phyloP scores from a whole-genome alignment of 306 rosid genomes.

The Notholithocarpus densiflorus region DNA sequence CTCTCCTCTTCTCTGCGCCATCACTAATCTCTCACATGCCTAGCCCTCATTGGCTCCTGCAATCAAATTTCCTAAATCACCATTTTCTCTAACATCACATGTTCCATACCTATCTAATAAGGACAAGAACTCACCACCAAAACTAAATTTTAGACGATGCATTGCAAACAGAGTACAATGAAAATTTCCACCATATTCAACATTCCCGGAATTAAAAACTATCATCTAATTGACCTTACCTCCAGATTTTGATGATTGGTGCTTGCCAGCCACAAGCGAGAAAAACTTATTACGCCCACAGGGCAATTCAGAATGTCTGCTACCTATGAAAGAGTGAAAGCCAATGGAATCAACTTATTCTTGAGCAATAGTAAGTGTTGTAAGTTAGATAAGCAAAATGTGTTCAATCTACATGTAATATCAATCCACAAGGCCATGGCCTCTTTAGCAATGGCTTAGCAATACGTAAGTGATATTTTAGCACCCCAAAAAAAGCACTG shows the following conservation, averaged over 20 bases:
- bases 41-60: no score
- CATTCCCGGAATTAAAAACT: neutral
- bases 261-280: slow-evolving; percentile 26
- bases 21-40: no score
- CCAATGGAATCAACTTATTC: slow-evolving; percentile 15
- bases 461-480: neutral
- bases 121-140: neutral
- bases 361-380: neutral
- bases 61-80: no score
- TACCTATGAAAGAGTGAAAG: slow-evolving; percentile 31
- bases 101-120: neutral
- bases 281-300: slow-evolving; percentile 49
- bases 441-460: neutral
- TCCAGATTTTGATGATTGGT: slow-evolving; percentile 30
- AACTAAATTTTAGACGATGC: neutral
- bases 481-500: neutral
- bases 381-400: neutral
- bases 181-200: neutral
- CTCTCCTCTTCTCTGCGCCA: no score
- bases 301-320: slow-evolving; percentile 30
- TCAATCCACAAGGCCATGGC: neutral
- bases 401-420: neutral
- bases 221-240: slow-evolving; percentile 16
- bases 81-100: neutral
- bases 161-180: neutral